phyloP scores from a whole-genome alignment of 306 rosid species.

The Lathyrus tuberosus region DNA sequence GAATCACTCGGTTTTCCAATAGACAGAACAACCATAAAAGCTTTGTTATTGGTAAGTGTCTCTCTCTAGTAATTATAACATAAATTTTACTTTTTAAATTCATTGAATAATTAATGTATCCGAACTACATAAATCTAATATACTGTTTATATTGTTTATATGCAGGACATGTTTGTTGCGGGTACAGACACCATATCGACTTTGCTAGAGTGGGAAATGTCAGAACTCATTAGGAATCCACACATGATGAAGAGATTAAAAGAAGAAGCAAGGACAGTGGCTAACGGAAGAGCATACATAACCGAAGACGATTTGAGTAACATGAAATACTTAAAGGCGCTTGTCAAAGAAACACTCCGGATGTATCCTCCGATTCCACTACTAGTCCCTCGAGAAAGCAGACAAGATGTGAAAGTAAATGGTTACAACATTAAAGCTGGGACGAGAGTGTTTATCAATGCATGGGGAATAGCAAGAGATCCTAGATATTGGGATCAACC shows the following conservation, averaged over 20 bases:
- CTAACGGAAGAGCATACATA: slow-evolving; percentile 27
- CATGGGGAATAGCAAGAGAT: slow-evolving; percentile 43
- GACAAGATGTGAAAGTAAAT: slow-evolving; percentile 21
- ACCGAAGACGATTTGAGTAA: slow-evolving; percentile 46
- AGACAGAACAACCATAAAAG: slow-evolving; percentile 49
- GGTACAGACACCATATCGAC: slow-evolving; percentile 59
- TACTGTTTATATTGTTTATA: not conserved
- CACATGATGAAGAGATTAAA: slow-evolving; percentile 43
- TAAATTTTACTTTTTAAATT: too few relatives aligned
- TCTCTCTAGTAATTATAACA: too few relatives aligned
- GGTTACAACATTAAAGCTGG: slow-evolving; percentile 20
- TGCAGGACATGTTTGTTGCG: slow-evolving; percentile 42
- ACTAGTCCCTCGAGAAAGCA: slow-evolving; percentile 47
- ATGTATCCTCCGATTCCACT: slow-evolving; percentile 53
- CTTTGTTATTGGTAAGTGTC: slow-evolving; percentile 33
- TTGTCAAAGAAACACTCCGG: slow-evolving; percentile 29
- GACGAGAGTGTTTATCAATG: slow-evolving; percentile 17
- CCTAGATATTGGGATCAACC: slow-evolving; percentile 36
- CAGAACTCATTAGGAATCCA: slow-evolving; percentile 47
- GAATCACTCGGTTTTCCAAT: slow-evolving; percentile 45
- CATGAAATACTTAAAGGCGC: slow-evolving; percentile 54
- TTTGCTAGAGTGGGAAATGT: slow-evolving; percentile 43
- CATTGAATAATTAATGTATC: too few relatives aligned
- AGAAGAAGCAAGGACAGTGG: slow-evolving; percentile 41
- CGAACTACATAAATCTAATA: not conserved